These are phyloP conservation scores for Geum urbanum DNA, from an alignment of 306 rosid species.

Conservation along the genomic window DNA sequence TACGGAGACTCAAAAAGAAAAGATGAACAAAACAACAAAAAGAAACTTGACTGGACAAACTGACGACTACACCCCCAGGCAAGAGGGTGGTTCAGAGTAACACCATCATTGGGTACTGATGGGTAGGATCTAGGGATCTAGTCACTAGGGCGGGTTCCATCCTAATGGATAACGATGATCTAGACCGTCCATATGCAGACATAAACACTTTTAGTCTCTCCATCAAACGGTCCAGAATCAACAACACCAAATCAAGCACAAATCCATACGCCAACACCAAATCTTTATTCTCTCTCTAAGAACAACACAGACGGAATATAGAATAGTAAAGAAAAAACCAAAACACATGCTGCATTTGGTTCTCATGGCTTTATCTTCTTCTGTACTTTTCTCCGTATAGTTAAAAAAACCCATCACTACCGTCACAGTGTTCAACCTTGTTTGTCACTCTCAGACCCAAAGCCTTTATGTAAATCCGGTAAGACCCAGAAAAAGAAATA, in stretches of 20 bases:
- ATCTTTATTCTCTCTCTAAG: not conserved
- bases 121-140: not conserved
- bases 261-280: not conserved
- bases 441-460: not conserved
- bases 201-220: not conserved
- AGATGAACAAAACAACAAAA: too few species aligned
- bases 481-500: not conserved
- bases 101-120: slow-evolving; percentile 25
- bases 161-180: not conserved
- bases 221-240: not conserved
- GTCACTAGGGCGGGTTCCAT: too few species aligned
- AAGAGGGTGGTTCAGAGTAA: slow-evolving; percentile 1
- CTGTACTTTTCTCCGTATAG: not conserved
- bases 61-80: not conserved
- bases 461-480: slow-evolving; percentile 12
- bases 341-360: slow-evolving; percentile 2
- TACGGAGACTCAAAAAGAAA: too few species aligned
- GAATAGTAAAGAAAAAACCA: not conserved
- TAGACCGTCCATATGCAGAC: not conserved
- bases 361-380: not conserved
- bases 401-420: not conserved
- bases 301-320: not conserved
- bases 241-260: not conserved
- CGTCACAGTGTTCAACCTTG: not conserved
- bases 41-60: too few species aligned